Evolutionary conservation across 148 eudicot species (phyloP), one percentile per base, ranked within the genome.

Genomic region (Rhododendron henanense): DNA sequence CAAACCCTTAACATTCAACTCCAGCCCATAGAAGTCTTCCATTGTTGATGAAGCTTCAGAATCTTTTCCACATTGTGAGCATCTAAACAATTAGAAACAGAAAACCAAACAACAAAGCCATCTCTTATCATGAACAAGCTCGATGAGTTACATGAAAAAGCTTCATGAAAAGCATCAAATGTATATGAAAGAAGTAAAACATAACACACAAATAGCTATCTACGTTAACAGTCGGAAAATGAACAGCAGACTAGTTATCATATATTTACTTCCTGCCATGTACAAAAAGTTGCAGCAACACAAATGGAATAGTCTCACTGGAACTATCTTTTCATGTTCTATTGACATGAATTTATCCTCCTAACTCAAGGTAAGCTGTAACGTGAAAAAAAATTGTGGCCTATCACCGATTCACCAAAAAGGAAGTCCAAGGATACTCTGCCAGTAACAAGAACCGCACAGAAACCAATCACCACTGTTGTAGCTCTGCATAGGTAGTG

Each of bases 1-100:
- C 87, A 97, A 91, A 79, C 97, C 98, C 92, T 95, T 95, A 86
- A 97, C 89, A 87, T 95, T 97, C 88, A 97, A 87, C 84, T 97
- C 99, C 87, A 97, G 87, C 87, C 92, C 99, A 88, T 97, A 97
- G 86, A 97, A 97, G 88, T 97, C 99, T 91, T 97, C 99, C 77
- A 94, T 84, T 84, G 95, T 95, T n/a, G 94, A 90, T 79, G 99
- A 97, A 83, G 98, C 99, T 89, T 92, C 95, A 82, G 99, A 97
- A 65, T 95, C 93, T 90, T 93, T 94, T 87, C 95, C 95, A 90
- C 99, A 97, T 91, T 87, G 91, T 69, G 96, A 94, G 87, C 99
- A 97, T 87, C 99, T 97, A 85, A 35, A 88, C 5, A 19, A 77
- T 87, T 63, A 23, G 89, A 71, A 41, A 87, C 48, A 79, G 61